Evolutionary conservation across 352 stramenopile genomes (phyloP), one percentile per base, ranked within the genome.

Genomic region (Pelagophyceae sp.): DNA sequence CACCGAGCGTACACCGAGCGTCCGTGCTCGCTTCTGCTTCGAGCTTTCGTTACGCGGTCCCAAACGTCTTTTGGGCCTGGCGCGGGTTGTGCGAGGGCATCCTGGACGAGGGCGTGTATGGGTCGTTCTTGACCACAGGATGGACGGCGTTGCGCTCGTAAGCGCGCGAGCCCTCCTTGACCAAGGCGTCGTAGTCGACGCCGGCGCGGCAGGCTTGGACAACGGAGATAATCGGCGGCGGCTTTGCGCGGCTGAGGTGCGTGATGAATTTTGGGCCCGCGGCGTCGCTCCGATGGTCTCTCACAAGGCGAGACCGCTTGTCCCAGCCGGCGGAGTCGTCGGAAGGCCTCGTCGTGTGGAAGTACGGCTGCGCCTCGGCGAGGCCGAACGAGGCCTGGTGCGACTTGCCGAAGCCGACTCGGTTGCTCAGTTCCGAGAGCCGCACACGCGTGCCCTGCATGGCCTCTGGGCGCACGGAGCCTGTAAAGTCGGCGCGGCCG

Each of bases 71-170:
- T n/a, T n/a, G n/a, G n/a, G n/a, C n/a, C n/a, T n/a, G n/a, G n/a
- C n/a, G n/a, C n/a, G n/a, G n/a, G n/a, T n/a, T n/a, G n/a, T n/a
- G n/a, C n/a, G n/a, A n/a, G n/a, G n/a, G n/a, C n/a, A n/a, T n/a
- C n/a, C n/a, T n/a, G n/a, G n/a, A n/a, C n/a, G n/a, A n/a, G n/a
- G n/a, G n/a, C n/a, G n/a, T n/a, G 11, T 23, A 54, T 11, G 45
- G 11, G 45, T 54, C 45, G 45, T 11, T 23, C 11, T 54, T 23
- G 45, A 54, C 11, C 11, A 54, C 11, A 54, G 61, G 61, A 31
- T 71, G 61, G 29, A 71, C 27, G 61, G 61, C 61, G 61, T 40
- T 15, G 15, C 61, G 61, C 3, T 37, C 61, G 61, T 71, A 71
- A 15, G 29, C 3, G 3, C 17, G 11, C 5, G 29, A 19, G 61